Conservation (phyloP, 495 filamentous ascomycete genomes). For the Aspergillus carlsbadensis region DNA sequence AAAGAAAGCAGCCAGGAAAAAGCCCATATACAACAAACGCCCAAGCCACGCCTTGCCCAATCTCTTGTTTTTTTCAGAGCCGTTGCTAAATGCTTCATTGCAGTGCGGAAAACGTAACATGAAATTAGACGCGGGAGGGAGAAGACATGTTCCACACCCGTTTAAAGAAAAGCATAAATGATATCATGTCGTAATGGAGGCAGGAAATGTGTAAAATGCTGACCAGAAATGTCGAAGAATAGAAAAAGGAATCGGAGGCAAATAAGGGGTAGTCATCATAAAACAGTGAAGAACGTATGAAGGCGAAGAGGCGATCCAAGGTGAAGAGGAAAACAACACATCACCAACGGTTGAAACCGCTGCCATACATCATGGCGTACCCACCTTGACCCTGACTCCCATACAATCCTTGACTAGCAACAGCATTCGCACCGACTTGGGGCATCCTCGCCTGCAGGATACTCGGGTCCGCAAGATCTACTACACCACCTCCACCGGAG, state of each 20-base stretch:
- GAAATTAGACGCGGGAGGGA: conserved; percentile 25
- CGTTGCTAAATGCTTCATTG: conserved; percentile 35
- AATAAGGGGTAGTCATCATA: conserved; percentile 25
- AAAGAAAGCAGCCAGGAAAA: conserved; percentile 18
- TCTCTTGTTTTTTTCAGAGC: conserved; percentile 32
- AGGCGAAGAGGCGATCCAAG: conserved; percentile 14
- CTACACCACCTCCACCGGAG: conserved; percentile 96
- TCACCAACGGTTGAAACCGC: conserved; percentile 74
- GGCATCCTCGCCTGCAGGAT: conserved; percentile 98
- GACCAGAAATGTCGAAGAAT: conserved; percentile 17
- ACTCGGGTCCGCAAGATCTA: conserved; percentile 99
- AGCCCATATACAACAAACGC: conserved; percentile 32
- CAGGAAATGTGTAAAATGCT: conserved; percentile 3
- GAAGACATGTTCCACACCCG: conserved; percentile 27
- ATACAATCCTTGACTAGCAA: conserved; percentile 80
- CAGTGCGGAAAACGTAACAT: conserved; percentile 27
- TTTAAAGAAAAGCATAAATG: conserved; percentile 28
- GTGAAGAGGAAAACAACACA: conserved; percentile 30
- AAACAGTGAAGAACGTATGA: conserved; percentile 13
- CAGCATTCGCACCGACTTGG: conserved; percentile 68
- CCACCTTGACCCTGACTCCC: conserved; percentile 96
- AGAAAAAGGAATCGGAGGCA: conserved; percentile 17
- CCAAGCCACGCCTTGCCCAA: conserved; percentile 35
- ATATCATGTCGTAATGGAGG: conserved; percentile 38
- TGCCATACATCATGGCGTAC: conserved; percentile 91